Conservation (phyloP, 23 red algal genomes). For the Gracilaria domingensis region DNA sequence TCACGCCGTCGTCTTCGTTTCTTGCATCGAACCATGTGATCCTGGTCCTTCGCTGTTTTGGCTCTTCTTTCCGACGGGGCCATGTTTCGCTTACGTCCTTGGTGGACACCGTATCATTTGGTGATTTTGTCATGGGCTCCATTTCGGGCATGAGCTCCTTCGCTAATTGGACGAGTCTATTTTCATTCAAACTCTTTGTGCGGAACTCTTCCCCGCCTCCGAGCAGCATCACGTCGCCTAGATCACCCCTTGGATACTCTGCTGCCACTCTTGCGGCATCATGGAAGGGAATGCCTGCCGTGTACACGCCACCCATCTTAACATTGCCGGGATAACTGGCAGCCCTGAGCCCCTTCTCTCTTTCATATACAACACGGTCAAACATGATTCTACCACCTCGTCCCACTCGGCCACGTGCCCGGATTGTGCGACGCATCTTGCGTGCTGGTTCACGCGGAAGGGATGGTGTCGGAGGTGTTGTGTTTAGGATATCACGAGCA, state of each 20-base stretch:
- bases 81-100: constrained; percentile 20
- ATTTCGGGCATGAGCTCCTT: constrained; percentile 44
- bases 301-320: constrained; percentile 74
- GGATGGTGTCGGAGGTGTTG: not conserved
- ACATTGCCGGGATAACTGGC: constrained; percentile 75
- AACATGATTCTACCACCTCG: constrained; percentile 80
- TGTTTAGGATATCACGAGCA: constrained; percentile 13
- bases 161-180: constrained; percentile 17
- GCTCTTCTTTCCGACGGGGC: constrained; percentile 2
- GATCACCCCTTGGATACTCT: constrained; percentile 1
- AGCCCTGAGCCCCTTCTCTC: constrained; percentile 61
- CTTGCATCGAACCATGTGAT: not conserved
- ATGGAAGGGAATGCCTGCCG: constrained; percentile 66
- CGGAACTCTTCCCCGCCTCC: constrained; percentile 34
- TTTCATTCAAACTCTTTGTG: not conserved
- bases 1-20: not conserved
- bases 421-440: constrained; percentile 40
- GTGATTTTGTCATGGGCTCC: constrained; percentile 40
- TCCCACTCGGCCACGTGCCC: constrained; percentile 73
- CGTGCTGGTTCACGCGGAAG: constrained; percentile 21
- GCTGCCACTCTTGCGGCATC: constrained; percentile 21
- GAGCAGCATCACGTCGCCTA: constrained; percentile 50
- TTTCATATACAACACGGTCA: constrained; percentile 82
- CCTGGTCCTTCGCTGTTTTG: not conserved
- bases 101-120: constrained; percentile 2